Evolutionary conservation across 2,329 filamentous ascomycete species (phyloP), one percentile per base, ranked within the genome.

Genomic region (Arthrobotrys pseudoclavata): DNA sequence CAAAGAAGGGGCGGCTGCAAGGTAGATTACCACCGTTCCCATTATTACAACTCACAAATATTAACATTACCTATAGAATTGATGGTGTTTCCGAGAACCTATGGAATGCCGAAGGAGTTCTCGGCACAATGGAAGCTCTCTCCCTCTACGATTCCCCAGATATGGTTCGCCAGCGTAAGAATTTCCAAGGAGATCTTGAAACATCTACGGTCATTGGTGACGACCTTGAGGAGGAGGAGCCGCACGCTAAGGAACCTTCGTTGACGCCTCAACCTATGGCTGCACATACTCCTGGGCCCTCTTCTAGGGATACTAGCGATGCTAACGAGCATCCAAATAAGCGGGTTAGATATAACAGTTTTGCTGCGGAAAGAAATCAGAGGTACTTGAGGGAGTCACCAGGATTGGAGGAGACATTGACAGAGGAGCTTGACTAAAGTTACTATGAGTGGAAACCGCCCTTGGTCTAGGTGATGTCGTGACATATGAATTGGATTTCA

Each of bases 1-100:
- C 47, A 81, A 81, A 52, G 80, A 81, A 78, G 80, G 80, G 40
- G 80, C 80, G 9, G 80, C 80, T 37, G 79, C 47, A 18, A 71
- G 67, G 47, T 67, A 57, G 50, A 26, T 12, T 10, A 18, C 50
- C 34, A 50, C 31, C 12, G 3, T 18, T 53, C 42, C 26, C 13
- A 20, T 4, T 5, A n/a, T 57, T 40, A 57, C 1, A 34, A 6
- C 5, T 9, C 24, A 22, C 5, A 9, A 12, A 42, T 52, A 20
- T 42, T 75, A 47, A 50, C 55, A n/a, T 34, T 61, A 7, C 29
- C 6, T 29, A 29, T 15, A 81, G 80, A 57, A 81, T 81, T n/a
- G 80, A 81, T 50, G 80, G 80, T 45, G 79, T 81, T 61, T 81
- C 80, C 2, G 80, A 81, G 24, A 81, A 81, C 48, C 62, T 81